These are phyloP conservation scores for Escallonia rubra DNA, from an alignment of 129 eudicot species.

Conservation along the genomic window DNA sequence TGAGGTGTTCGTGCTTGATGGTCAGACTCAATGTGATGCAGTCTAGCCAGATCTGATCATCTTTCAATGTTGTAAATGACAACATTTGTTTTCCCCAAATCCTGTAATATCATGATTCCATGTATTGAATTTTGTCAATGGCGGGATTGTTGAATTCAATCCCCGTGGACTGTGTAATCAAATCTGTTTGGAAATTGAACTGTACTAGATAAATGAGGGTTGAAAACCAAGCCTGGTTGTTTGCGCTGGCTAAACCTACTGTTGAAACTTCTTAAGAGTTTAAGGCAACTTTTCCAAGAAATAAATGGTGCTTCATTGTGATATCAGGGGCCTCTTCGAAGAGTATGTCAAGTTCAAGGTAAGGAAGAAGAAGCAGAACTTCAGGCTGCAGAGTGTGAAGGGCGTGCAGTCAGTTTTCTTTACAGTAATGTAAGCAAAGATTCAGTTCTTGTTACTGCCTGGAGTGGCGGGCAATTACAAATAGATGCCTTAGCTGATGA, in stretches of 20 bases:
- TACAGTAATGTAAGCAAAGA: conserved; percentile 81
- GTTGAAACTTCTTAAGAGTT: too few relatives aligned
- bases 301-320: background rate
- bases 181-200: too few relatives aligned
- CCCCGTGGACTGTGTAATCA: too few relatives aligned
- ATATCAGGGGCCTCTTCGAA: conserved; percentile 80
- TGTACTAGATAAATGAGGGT: too few relatives aligned
- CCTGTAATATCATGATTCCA: background rate
- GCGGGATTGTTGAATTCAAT: too few relatives aligned
- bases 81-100: background rate
- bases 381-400: conserved; percentile 53
- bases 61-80: background rate
- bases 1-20: background rate
- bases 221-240: too few relatives aligned
- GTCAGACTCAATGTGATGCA: background rate
- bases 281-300: background rate
- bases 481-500: conserved; percentile 96
- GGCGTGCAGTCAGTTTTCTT: conserved; percentile 80
- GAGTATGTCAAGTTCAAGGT: conserved; percentile 46
- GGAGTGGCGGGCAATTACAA: conserved; percentile 89
- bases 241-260: too few relatives aligned
- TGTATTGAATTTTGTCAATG: too few relatives aligned
- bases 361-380: conserved; percentile 37
- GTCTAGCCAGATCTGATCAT: background rate
- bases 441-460: conserved; percentile 70